phyloP scores from a whole-genome alignment of 352 stramenopile genomes.

The Thalassiosira mediterranea region DNA sequence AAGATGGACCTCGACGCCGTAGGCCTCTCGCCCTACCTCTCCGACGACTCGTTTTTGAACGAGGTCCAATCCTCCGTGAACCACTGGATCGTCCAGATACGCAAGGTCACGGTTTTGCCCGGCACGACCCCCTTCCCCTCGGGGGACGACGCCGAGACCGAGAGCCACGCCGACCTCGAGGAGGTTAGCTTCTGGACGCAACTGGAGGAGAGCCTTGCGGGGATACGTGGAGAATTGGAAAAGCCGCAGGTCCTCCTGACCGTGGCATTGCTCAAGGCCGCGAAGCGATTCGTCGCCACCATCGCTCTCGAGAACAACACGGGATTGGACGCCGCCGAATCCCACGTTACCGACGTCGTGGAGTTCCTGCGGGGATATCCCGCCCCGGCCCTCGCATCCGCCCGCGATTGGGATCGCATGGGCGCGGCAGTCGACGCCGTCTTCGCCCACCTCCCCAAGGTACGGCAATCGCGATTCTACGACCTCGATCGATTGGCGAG shows the following conservation, averaged over 20 bases:
- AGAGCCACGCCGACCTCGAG: conserved; percentile 70
- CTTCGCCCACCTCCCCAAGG: conserved; percentile 80
- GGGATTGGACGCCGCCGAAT: conserved; percentile 67
- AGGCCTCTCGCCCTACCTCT: conserved; percentile 54
- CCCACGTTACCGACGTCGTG: conserved; percentile 61
- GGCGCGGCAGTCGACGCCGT: conserved; percentile 52
- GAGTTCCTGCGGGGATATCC: conserved; percentile 77
- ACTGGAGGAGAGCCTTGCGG: conserved; percentile 57
- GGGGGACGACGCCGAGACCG: conserved; percentile 53
- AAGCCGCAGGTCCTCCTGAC: conserved; percentile 67
- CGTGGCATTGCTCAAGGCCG: conserved; percentile 68
- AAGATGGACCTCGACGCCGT: conserved; percentile 69
- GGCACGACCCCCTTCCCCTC: conserved; percentile 66
- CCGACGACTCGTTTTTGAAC: conserved; percentile 80
- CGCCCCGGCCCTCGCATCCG: conserved; percentile 56
- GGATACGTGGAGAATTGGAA: conserved; percentile 66
- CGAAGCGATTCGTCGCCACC: conserved; percentile 79
- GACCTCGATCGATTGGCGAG: conserved; percentile 66
- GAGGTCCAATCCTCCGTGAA: conserved; percentile 74
- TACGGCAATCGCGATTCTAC: conserved; percentile 74
- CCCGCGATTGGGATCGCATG: conserved; percentile 68
- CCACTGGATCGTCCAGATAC: conserved; percentile 80
- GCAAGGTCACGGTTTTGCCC: conserved; percentile 75
- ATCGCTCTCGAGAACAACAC: conserved; percentile 83
- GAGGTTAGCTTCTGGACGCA: conserved; percentile 80